Percentiles rank a stretch among this genome's conserved stretches.
Evolutionary conservation across 2,329 filamentous ascomycete genomes (phyloP).

Genomic region (Trichoderma oligosporum): DNA sequence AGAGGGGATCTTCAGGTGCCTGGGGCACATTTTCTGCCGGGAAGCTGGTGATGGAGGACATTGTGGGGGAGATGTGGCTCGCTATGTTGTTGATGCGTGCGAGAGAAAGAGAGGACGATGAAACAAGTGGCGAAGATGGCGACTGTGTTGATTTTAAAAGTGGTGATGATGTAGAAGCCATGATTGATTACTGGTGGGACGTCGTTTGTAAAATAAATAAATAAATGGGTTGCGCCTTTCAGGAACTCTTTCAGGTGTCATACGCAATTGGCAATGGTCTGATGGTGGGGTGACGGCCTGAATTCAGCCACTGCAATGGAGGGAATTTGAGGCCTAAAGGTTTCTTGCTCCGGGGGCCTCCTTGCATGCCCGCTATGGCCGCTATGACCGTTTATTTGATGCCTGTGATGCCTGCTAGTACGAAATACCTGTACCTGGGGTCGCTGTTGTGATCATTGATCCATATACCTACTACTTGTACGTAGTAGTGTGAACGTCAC

Average conservation of each 20-base stretch:
- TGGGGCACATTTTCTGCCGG: slow-evolving; percentile 73
- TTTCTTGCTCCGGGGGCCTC: background rate
- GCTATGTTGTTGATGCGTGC: slow-evolving; percentile 59
- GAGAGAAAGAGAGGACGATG: slow-evolving; percentile 44
- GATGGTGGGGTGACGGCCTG: slow-evolving; percentile 19
- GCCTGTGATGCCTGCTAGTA: slow-evolving; percentile 1
- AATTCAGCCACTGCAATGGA: background rate
- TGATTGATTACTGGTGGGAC: slow-evolving; percentile 23
- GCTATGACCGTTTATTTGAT: background rate
- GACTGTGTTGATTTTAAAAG: slow-evolving; percentile 23
- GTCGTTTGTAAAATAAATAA: slow-evolving; percentile 3
- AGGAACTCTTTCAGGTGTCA: background rate
- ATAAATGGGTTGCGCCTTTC: background rate
- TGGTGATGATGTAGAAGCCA: slow-evolving; percentile 31
- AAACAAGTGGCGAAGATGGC: slow-evolving; percentile 20
- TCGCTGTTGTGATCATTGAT: too few relatives aligned
- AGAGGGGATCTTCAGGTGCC: slow-evolving; percentile 92
- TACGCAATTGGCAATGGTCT: slow-evolving; percentile 1
- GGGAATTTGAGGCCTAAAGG: background rate
- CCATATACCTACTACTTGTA: too few relatives aligned
- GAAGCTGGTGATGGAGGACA: slow-evolving; percentile 60
- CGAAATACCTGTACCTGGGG: too few relatives aligned
- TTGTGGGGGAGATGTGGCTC: slow-evolving; percentile 64
- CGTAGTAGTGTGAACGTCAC: slow-evolving; percentile 13
- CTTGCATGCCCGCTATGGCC: slow-evolving; percentile 3